phyloP scores from a whole-genome alignment of 306 rosid species.

The Gastrolobium bilobum region DNA sequence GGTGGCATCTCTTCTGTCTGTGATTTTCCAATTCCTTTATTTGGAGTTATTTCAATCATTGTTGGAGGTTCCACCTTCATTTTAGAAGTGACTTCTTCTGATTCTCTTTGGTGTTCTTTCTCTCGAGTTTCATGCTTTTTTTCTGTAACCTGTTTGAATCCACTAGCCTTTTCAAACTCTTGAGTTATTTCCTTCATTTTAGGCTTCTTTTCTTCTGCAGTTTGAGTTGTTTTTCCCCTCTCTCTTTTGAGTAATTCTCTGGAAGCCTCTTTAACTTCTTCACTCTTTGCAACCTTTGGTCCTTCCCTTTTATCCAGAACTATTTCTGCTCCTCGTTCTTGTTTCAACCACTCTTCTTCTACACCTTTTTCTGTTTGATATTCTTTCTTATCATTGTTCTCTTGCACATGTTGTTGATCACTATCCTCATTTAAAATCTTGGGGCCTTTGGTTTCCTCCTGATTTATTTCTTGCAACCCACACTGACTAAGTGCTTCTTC shows the following conservation, averaged over 20 bases:
- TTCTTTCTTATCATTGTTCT: conserved; percentile 29
- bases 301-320: conserved; percentile 2
- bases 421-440: not conserved
- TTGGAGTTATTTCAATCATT: conserved; percentile 27
- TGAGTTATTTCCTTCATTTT: conserved; percentile 26
- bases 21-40: conserved; percentile 12
- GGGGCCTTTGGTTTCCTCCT: not conserved
- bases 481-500: not conserved
- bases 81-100: conserved; percentile 10
- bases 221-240: conserved; percentile 19
- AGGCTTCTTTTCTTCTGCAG: conserved; percentile 32
- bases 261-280: conserved; percentile 33
- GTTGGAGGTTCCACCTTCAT: not conserved
- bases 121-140: conserved; percentile 3
- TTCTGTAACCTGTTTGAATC: conserved; percentile 29
- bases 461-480: not conserved
- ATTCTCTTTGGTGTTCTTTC: conserved; percentile 7
- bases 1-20: conserved; percentile 25
- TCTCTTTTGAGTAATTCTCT: conserved; percentile 8
- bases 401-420: conserved; percentile 36
- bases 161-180: conserved; percentile 23
- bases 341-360: conserved; percentile 35
- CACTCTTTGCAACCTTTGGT: conserved; percentile 29
- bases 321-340: not conserved
- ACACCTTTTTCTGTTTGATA: conserved; percentile 14